Base-by-base conservation (phyloP, 345 rosid species). In the Bruguiera sexangula region DNA sequence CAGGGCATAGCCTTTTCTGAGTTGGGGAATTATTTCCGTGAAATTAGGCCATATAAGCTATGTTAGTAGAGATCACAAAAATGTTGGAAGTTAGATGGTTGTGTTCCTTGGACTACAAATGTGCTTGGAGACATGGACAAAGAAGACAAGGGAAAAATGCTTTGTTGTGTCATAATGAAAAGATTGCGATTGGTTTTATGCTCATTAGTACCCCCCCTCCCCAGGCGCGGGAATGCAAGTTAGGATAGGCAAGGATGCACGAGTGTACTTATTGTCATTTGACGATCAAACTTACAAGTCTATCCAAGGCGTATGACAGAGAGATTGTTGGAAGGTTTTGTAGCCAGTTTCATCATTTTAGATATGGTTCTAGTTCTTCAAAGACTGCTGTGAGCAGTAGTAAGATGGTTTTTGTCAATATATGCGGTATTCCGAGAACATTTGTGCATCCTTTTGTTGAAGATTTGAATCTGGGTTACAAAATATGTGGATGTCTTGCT, bases 261-360 rank as follows among this genome's bases (percentile, higher is more conserved):
- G 36, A 32, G 36, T 6, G 1, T 31, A 5, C 34, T 31, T 31
- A 31, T 74, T 93, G 98, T 68, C 98, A 93, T 80, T 53, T 73
- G 36, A 93, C 86, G 20, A 88, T 93, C 56, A 90, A 86, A 65
- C 88, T 93, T 26, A 70, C 43, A 9, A 37, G 10, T 8, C 43
- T 87, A n/a, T 90, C 98, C 0, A 86, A 84, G 70, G 84, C 89
- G 71, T 89, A 79, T 46, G 32, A 46, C 16, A 62, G 92, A 72
- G 88, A 89, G 87, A 84, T 93, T 70, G 75, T 86, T 62, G 11
- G 11, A 37, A 86, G 97, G 75, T 96, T 90, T 71, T 76, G 81
- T n/a, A 93, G 97, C 50, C 71, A 93, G 65, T 93, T 88, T 86
- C 96, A 92, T 75, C 96, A 88, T 82, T 90, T 90, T 65, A 85